phyloP scores from a whole-genome alignment of 352 stramenopile genomes.

The Phytopythium oedochilum region DNA sequence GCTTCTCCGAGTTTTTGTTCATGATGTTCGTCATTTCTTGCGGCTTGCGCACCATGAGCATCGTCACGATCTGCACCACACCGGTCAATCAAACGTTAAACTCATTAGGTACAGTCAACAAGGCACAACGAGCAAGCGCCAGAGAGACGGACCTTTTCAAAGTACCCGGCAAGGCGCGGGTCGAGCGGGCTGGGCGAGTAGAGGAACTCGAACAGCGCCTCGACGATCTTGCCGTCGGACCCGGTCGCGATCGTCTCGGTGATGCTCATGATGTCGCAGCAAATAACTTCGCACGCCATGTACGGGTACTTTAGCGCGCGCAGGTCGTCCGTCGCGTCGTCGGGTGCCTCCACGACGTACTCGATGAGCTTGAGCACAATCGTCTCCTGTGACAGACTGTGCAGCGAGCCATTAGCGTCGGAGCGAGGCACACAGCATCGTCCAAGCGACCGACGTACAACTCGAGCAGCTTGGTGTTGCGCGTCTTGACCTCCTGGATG shows the following conservation, averaged over 20 bases:
- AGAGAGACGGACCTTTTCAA: slow-evolving; percentile 84
- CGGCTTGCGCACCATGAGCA: slow-evolving; percentile 87
- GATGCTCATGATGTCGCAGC: slow-evolving; percentile 94
- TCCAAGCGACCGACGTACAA: slow-evolving; percentile 85
- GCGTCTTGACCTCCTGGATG: slow-evolving; percentile 95
- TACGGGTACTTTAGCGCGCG: slow-evolving; percentile 93
- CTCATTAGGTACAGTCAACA: neutral
- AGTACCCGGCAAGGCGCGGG: slow-evolving; percentile 94
- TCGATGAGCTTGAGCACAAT: slow-evolving; percentile 71
- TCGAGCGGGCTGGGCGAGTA: slow-evolving; percentile 83
- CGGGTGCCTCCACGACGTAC: slow-evolving; percentile 59
- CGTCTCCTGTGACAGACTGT: slow-evolving; percentile 64
- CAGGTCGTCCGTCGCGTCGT: slow-evolving; percentile 50
- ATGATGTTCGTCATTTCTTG: slow-evolving; percentile 81
- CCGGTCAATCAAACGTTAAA: neutral
- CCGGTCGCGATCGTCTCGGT: slow-evolving; percentile 85
- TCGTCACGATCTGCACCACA: slow-evolving; percentile 55
- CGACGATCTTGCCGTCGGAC: slow-evolving; percentile 65
- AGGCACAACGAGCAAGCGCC: neutral
- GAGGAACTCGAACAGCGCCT: slow-evolving; percentile 92
- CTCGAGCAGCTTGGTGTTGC: slow-evolving; percentile 93
- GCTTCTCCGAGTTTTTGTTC: slow-evolving; percentile 76
- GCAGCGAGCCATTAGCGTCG: neutral
- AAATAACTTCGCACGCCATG: slow-evolving; percentile 97
- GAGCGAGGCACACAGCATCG: no score